phyloP scores from a whole-genome alignment of 2,329 filamentous ascomycete genomes.

The Arthrobotrys megalospora region DNA sequence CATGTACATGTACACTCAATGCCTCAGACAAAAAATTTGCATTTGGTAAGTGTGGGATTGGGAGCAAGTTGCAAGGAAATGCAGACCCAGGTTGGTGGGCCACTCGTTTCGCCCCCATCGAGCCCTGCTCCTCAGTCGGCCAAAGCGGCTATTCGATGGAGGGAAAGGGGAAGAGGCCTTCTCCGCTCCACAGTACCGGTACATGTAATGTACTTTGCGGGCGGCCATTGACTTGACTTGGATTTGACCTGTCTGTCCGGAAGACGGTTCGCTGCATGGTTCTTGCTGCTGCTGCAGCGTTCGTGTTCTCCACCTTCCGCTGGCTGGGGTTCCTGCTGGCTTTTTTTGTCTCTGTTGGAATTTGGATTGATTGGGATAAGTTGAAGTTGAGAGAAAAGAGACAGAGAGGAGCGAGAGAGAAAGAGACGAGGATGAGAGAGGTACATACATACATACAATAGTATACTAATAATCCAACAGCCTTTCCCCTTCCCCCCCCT shows the following conservation, averaged over 20 bases:
- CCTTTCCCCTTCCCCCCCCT: constrained; percentile 5
- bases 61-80: constrained; percentile 9
- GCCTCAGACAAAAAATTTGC: background rate
- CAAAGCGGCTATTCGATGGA: constrained; percentile 32
- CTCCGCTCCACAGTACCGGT: constrained; percentile 18
- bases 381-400: constrained; percentile 6
- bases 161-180: constrained; percentile 4
- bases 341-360: constrained; percentile 17
- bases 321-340: background rate
- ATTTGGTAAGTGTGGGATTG: background rate
- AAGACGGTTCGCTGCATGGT: constrained; percentile 34
- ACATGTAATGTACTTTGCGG: background rate
- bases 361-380: constrained; percentile 12
- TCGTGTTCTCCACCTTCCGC: constrained; percentile 24
- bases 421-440: too few relatives aligned
- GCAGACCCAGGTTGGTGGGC: constrained; percentile 59
- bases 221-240: background rate
- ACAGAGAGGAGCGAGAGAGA: background rate
- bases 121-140: constrained; percentile 1
- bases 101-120: constrained; percentile 23
- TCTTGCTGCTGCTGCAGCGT: constrained; percentile 7
- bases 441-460: too few relatives aligned
- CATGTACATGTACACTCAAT: background rate
- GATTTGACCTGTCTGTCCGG: constrained; percentile 5
- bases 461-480: too few relatives aligned